Evolutionary conservation across 257 asterid genomes (phyloP).

Genomic region (Jacaranda mimosifolia): DNA sequence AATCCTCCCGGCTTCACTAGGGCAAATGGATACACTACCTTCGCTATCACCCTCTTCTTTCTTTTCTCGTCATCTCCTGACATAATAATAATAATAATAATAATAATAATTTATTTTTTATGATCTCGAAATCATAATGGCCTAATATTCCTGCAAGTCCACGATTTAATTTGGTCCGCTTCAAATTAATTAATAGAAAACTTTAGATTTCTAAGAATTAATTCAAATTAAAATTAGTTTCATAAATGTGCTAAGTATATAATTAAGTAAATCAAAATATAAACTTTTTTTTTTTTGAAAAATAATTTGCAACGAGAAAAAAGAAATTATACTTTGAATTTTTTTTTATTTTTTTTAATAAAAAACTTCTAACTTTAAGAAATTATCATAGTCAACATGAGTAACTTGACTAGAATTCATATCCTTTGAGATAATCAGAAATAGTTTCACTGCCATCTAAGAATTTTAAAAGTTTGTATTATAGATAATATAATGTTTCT

Average conservation of each 20-base stretch:
- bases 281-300: too few relatives aligned
- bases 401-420: neutral
- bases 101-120: too few relatives aligned
- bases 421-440: neutral
- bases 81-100: neutral
- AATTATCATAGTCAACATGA: neutral
- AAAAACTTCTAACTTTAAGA: neutral
- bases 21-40: conserved; percentile 85
- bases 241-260: too few relatives aligned
- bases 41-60: conserved; percentile 49
- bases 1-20: conserved; percentile 89
- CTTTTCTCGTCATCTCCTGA: conserved; percentile 47
- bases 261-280: too few relatives aligned
- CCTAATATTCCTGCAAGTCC: too few relatives aligned
- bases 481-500: too few relatives aligned
- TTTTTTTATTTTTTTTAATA: too few relatives aligned
- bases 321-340: too few relatives aligned
- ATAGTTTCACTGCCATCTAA: neutral
- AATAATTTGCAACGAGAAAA: too few relatives aligned
- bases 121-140: too few relatives aligned
- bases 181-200: neutral
- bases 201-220: neutral
- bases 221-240: too few relatives aligned
- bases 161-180: too few relatives aligned
- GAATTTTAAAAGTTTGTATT: neutral